phyloP scores from a whole-genome alignment of 257 asterid species.

The Petunia axillaris region DNA sequence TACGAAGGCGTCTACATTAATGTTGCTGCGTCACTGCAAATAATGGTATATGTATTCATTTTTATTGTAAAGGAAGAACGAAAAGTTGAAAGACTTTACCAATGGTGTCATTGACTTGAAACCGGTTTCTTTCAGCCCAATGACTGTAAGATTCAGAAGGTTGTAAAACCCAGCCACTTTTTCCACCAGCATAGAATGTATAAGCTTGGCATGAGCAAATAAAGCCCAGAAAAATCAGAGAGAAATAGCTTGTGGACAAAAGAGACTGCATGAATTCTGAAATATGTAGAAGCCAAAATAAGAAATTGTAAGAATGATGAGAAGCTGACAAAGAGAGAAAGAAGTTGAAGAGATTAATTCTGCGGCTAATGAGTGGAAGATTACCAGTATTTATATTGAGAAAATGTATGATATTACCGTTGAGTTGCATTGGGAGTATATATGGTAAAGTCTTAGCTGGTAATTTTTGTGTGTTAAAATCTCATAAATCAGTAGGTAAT shows the following conservation, averaged over 20 bases:
- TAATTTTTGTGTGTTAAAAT: not conserved
- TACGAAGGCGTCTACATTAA: not conserved
- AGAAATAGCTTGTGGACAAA: constrained; percentile 11
- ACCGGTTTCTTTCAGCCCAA: constrained; percentile 48
- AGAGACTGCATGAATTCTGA: not conserved
- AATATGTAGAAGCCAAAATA: not conserved
- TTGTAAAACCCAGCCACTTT: constrained; percentile 46
- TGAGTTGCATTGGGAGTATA: not conserved
- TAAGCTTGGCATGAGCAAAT: constrained; percentile 39
- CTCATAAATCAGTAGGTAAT: not conserved
- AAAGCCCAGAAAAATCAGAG: constrained; percentile 33
- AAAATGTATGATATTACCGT: not conserved
- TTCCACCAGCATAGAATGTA: constrained; percentile 47
- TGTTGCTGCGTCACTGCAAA: not conserved
- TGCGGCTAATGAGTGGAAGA: constrained; percentile 1
- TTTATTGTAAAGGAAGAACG: not conserved
- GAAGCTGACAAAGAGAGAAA: not conserved
- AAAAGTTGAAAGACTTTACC: constrained; percentile 5
- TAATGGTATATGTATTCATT: not conserved
- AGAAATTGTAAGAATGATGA: not conserved
- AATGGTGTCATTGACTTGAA: constrained; percentile 44
- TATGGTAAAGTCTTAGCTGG: not conserved
- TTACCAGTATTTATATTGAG: constrained; percentile 21
- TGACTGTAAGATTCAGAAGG: constrained; percentile 40
- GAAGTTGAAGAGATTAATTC: not conserved